Conservation (phyloP, 768 basidiomycete genomes). For the Cystofilobasidium capitatum region DNA sequence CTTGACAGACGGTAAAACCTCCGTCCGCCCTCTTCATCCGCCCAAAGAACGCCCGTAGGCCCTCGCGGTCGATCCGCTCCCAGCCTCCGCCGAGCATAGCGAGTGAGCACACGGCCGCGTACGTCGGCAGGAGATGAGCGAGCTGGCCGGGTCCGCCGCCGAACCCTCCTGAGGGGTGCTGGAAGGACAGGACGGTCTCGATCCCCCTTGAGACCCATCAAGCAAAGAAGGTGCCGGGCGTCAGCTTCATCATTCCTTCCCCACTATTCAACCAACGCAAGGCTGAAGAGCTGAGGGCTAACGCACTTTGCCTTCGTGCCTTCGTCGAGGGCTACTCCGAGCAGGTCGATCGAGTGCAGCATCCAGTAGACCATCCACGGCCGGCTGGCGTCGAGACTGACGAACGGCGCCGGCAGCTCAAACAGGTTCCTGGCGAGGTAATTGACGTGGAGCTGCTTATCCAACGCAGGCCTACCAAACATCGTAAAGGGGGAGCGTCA, state of each 20-base stretch:
- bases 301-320: constrained; percentile 61
- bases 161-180: constrained; percentile 82
- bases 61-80: constrained; percentile 71
- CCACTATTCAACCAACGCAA: no score
- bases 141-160: constrained; percentile 82
- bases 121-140: constrained; percentile 79
- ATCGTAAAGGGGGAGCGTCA: not conserved
- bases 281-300: not conserved
- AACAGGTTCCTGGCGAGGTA: constrained; percentile 64
- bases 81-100: constrained; percentile 82
- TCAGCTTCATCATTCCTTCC: not conserved
- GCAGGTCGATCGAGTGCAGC: constrained; percentile 65
- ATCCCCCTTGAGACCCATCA: constrained; percentile 50
- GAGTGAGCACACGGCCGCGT: constrained; percentile 72
- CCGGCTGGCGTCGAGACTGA: constrained; percentile 81
- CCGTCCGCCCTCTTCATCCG: constrained; percentile 86
- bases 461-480: constrained; percentile 38
- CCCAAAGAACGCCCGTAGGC: constrained; percentile 81
- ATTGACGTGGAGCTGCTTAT: constrained; percentile 60
- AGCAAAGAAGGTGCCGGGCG: not conserved
- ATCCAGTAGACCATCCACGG: constrained; percentile 95
- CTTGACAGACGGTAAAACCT: constrained; percentile 75
- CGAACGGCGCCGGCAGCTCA: constrained; percentile 69
- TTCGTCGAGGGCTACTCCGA: constrained; percentile 71
- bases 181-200: constrained; percentile 67